phyloP scores from a whole-genome alignment of 2,329 filamentous ascomycete genomes.

The Aspergillus brunneoviolaceus region DNA sequence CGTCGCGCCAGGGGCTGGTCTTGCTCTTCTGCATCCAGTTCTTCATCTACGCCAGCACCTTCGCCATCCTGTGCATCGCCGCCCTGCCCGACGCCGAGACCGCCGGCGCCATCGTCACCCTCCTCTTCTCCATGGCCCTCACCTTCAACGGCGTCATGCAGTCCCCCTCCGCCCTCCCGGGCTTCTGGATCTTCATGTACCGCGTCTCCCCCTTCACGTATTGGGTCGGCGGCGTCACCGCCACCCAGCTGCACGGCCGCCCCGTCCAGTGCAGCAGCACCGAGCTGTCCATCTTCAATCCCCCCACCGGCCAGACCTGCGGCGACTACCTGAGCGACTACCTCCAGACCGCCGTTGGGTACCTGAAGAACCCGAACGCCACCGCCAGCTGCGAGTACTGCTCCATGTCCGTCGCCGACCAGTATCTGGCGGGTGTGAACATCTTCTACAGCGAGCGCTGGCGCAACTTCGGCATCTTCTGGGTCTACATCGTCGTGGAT shows the following conservation, averaged over 20 bases:
- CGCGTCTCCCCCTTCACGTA: slow-evolving; percentile 56
- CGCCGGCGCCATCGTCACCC: slow-evolving; percentile 69
- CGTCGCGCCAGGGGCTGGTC: slow-evolving; percentile 71
- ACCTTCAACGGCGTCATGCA: slow-evolving; percentile 70
- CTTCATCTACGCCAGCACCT: slow-evolving; percentile 77
- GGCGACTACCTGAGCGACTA: slow-evolving; percentile 57
- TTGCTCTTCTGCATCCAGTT: slow-evolving; percentile 75
- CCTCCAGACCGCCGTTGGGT: slow-evolving; percentile 52
- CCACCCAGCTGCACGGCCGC: slow-evolving; percentile 67
- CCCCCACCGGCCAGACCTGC: slow-evolving; percentile 59
- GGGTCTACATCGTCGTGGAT: slow-evolving; percentile 60
- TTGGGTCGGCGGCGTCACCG: slow-evolving; percentile 62
- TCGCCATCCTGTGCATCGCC: slow-evolving; percentile 75
- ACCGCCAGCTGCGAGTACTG: slow-evolving; percentile 55
- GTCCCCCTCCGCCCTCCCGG: slow-evolving; percentile 62
- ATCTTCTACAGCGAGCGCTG: slow-evolving; percentile 60
- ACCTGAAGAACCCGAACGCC: slow-evolving; percentile 51
- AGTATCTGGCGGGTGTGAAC: slow-evolving; percentile 43
- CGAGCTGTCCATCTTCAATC: slow-evolving; percentile 66
- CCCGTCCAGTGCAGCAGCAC: slow-evolving; percentile 64
- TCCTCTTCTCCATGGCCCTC: slow-evolving; percentile 80
- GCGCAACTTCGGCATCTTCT: slow-evolving; percentile 67
- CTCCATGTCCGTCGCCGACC: slow-evolving; percentile 34
- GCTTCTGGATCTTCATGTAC: slow-evolving; percentile 67
- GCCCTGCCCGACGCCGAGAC: slow-evolving; percentile 72